phyloP scores from a whole-genome alignment of 208 protist genomes.

The Acanthamoeba healyi region DNA sequence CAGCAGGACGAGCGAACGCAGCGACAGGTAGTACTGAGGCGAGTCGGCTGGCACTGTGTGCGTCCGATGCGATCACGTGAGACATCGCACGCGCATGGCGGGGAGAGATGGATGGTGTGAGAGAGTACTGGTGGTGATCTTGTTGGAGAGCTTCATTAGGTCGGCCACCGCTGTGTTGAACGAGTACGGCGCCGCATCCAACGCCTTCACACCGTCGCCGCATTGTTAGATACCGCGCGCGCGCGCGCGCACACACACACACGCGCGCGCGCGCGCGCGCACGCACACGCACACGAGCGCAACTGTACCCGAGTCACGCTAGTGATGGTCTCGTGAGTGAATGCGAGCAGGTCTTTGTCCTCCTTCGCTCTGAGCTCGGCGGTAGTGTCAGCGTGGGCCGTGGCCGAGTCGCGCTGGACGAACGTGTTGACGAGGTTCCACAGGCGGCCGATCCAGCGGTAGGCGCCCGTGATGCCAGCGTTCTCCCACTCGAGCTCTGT shows the following conservation, averaged over 20 bases:
- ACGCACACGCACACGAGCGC: too few relatives aligned
- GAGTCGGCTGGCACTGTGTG: neutral
- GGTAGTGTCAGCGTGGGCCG: neutral
- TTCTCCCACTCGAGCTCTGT: slow-evolving; percentile 84
- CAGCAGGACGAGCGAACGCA: slow-evolving; percentile 64
- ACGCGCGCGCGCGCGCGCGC: too few relatives aligned
- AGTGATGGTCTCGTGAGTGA: slow-evolving; percentile 52
- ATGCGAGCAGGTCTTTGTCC: slow-evolving; percentile 18
- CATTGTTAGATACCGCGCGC: too few relatives aligned
- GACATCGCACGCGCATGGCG: too few relatives aligned
- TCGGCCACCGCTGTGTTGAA: slow-evolving; percentile 81
- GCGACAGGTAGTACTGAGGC: slow-evolving; percentile 62
- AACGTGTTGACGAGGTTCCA: slow-evolving; percentile 66
- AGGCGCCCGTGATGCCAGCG: slow-evolving; percentile 68
- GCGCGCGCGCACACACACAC: too few relatives aligned
- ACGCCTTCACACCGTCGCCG: neutral
- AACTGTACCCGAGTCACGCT: neutral
- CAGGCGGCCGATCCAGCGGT: slow-evolving; percentile 73
- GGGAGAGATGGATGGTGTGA: neutral
- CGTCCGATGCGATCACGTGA: too few relatives aligned
- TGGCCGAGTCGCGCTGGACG: neutral
- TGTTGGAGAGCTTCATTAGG: slow-evolving; percentile 84
- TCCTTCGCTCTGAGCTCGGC: slow-evolving; percentile 41
- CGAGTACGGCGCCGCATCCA: slow-evolving; percentile 55
- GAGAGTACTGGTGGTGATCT: slow-evolving; percentile 6